Conservation (phyloP, 352 stramenopile species). For the Phytophthora litchii region DNA sequence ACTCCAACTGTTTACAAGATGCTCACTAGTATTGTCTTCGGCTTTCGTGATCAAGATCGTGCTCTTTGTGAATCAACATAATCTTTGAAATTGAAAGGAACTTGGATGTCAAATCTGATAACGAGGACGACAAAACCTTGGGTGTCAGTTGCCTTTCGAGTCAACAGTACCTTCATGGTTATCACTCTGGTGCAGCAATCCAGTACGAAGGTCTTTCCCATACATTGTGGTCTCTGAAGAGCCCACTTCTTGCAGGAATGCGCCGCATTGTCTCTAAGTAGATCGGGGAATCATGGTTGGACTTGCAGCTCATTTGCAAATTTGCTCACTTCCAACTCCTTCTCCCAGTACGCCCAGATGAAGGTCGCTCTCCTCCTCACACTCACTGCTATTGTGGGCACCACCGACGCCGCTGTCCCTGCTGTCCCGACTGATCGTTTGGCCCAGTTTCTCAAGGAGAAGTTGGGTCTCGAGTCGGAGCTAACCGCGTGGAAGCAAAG, state of each 20-base stretch:
- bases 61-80: neutral
- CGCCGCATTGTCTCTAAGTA: neutral
- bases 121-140: conserved; percentile 25
- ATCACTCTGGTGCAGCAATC: neutral
- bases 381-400: conserved; percentile 20
- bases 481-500: conserved; percentile 60
- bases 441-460: conserved; percentile 55
- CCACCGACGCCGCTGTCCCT: conserved; percentile 23
- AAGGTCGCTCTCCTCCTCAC: conserved; percentile 41
- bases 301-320: conserved; percentile 41
- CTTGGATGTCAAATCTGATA: conserved; percentile 26
- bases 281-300: no score
- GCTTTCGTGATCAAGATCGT: neutral
- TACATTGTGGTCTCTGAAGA: conserved; percentile 1
- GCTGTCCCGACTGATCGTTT: conserved; percentile 38
- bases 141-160: neutral
- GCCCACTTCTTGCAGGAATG: neutral
- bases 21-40: neutral
- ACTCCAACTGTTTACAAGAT: neutral
- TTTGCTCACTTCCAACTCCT: conserved; percentile 35
- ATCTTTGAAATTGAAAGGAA: neutral
- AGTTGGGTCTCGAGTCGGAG: conserved; percentile 42
- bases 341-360: conserved; percentile 24
- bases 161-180: conserved; percentile 10
- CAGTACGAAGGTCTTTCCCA: neutral